A percentile compares a stretch with the other conserved stretches of the same genome.
Evolutionary conservation across 2,329 filamentous ascomycete species (phyloP).

Genomic region (Aspergillus oerlinghausenensis): DNA sequence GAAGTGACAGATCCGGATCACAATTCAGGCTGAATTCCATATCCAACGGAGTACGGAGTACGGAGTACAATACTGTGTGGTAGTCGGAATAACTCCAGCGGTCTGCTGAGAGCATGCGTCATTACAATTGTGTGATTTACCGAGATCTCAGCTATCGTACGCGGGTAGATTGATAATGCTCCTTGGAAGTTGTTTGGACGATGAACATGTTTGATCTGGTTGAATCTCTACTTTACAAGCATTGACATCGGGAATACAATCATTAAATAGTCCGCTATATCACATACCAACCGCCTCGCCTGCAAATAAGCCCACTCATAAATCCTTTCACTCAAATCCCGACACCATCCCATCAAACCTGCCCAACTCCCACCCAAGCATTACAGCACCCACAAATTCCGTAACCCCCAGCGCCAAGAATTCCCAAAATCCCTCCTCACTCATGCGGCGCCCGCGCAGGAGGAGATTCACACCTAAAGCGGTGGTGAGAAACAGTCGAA

Average conservation of each 20-base stretch:
- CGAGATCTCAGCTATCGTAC: too few species aligned
- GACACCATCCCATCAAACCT: not conserved
- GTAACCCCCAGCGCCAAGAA: not conserved
- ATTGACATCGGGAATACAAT: not conserved
- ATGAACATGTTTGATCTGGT: not conserved
- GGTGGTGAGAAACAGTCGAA: not conserved
- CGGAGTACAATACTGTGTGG: too few species aligned
- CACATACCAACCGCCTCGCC: too few species aligned
- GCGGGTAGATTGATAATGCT: too few species aligned
- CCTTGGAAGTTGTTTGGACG: too few species aligned
- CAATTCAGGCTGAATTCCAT: not conserved
- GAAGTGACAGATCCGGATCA: not conserved
- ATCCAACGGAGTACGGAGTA: not conserved
- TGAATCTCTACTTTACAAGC: not conserved
- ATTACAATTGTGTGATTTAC: too few species aligned
- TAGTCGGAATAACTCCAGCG: too few species aligned
- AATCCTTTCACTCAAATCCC: not conserved
- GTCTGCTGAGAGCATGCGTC: too few species aligned
- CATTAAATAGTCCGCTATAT: not conserved
- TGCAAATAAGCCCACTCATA: too few species aligned
- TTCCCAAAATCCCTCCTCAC: conserved; percentile 4
- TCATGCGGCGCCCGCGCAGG: not conserved
- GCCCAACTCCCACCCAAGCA: not conserved
- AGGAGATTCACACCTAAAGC: not conserved
- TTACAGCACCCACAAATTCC: conserved; percentile 1